phyloP scores from a whole-genome alignment of 176 grass and related monocot species.

The Canna indica region DNA sequence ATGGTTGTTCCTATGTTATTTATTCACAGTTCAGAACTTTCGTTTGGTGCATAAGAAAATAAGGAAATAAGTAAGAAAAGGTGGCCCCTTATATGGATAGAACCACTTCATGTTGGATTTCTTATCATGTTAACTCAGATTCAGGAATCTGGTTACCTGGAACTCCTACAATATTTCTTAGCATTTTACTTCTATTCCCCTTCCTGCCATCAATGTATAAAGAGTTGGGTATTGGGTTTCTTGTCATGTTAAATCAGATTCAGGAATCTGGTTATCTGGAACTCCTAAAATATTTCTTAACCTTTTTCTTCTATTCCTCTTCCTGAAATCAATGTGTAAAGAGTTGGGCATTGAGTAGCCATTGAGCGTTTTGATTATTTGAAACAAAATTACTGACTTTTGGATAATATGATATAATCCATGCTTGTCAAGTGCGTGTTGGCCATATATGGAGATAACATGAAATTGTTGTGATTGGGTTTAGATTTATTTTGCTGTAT shows the following conservation, averaged over 20 bases:
- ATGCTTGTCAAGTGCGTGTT: background rate
- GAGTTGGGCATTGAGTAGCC: background rate
- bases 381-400: background rate
- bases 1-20: background rate
- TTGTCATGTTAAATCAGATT: background rate
- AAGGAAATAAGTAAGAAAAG: background rate
- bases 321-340: background rate
- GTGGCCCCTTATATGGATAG: background rate
- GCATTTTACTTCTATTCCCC: background rate
- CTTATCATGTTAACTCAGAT: background rate
- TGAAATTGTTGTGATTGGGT: background rate
- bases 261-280: background rate
- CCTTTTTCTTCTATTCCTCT: background rate
- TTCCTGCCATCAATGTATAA: background rate
- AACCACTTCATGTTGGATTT: background rate
- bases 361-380: background rate
- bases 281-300: background rate
- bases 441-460: background rate
- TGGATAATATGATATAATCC: background rate
- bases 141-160: background rate
- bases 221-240: background rate
- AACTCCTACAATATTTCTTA: background rate
- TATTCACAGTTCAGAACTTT: background rate
- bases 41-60: background rate
- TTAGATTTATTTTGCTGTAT: background rate